Evolutionary conservation across 2,329 filamentous ascomycete genomes (phyloP).

Genomic region (Knufia fluminis): DNA sequence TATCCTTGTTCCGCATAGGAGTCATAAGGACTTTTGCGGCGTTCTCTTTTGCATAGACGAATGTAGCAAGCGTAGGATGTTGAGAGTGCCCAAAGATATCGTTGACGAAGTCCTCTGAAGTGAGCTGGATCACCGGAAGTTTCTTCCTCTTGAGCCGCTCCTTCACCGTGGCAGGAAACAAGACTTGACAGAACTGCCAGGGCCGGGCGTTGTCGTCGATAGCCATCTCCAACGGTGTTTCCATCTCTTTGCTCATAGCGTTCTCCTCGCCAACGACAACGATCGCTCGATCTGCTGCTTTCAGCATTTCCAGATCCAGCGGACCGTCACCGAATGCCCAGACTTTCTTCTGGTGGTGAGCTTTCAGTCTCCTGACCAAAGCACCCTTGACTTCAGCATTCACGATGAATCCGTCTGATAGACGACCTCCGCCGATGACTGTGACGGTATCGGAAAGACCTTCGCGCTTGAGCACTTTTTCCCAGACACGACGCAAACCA

Average conservation of each 20-base stretch:
- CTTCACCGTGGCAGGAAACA: constrained; percentile 34
- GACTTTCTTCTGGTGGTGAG: constrained; percentile 32
- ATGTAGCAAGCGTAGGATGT: constrained; percentile 16
- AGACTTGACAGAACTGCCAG: constrained; percentile 30
- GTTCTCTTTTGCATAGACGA: constrained; percentile 39
- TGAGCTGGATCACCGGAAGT: constrained; percentile 37
- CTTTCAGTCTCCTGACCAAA: constrained; percentile 37
- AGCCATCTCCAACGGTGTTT: constrained; percentile 37
- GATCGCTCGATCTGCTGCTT: constrained; percentile 43
- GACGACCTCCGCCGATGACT: constrained; percentile 45
- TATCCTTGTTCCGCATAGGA: constrained; percentile 42
- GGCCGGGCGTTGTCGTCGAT: constrained; percentile 36
- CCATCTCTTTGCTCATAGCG: constrained; percentile 46
- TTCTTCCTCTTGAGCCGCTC: constrained; percentile 35
- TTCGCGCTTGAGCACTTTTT: constrained; percentile 40
- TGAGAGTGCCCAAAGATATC: constrained; percentile 24
- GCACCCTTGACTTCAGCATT: constrained; percentile 42
- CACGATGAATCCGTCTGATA: constrained; percentile 43
- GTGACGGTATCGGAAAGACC: constrained; percentile 38
- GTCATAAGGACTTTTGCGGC: constrained; percentile 46
- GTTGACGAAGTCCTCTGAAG: neutral
- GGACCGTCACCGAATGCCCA: constrained; percentile 54
- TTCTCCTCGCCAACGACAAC: constrained; percentile 45
- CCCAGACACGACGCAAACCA: constrained; percentile 47
- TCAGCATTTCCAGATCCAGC: constrained; percentile 50